These are phyloP conservation scores for Iberis pinnata DNA, from an alignment of 345 rosid genomes.

Conservation along the genomic window DNA sequence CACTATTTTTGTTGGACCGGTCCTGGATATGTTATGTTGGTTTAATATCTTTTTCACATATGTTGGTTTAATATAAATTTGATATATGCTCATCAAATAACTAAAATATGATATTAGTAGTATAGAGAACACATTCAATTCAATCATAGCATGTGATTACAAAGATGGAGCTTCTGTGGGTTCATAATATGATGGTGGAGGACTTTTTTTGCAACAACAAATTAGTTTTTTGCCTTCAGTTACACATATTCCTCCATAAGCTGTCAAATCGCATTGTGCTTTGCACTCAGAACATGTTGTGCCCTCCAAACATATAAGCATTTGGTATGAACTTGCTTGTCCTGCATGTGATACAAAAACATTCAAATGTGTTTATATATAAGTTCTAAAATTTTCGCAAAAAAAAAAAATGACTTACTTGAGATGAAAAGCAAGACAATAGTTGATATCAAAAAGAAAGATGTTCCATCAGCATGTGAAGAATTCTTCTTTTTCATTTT, in stretches of 20 bases:
- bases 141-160: neutral
- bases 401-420: slow-evolving; percentile 6
- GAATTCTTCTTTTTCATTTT: slow-evolving; percentile 15
- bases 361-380: neutral
- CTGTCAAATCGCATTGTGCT: slow-evolving; percentile 10
- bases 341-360: neutral
- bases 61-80: no score
- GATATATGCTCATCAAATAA: neutral
- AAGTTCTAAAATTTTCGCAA: neutral
- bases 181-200: slow-evolving; percentile 14
- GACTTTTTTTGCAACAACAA: slow-evolving; percentile 26
- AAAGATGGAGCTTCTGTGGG: slow-evolving; percentile 2
- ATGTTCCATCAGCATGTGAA: slow-evolving; percentile 11
- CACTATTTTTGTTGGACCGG: no score
- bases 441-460: slow-evolving; percentile 11
- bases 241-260: slow-evolving; percentile 19
- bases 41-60: no score
- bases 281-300: slow-evolving; percentile 15
- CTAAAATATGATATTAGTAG: neutral
- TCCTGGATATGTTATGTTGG: no score
- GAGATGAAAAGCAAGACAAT: slow-evolving; percentile 19
- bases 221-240: neutral
- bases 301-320: slow-evolving; percentile 13
- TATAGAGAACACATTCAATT: neutral
- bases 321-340: slow-evolving; percentile 21